Evolutionary conservation across 768 basidiomycete genomes (phyloP).

Genomic region (Clitopilus hobsonii): DNA sequence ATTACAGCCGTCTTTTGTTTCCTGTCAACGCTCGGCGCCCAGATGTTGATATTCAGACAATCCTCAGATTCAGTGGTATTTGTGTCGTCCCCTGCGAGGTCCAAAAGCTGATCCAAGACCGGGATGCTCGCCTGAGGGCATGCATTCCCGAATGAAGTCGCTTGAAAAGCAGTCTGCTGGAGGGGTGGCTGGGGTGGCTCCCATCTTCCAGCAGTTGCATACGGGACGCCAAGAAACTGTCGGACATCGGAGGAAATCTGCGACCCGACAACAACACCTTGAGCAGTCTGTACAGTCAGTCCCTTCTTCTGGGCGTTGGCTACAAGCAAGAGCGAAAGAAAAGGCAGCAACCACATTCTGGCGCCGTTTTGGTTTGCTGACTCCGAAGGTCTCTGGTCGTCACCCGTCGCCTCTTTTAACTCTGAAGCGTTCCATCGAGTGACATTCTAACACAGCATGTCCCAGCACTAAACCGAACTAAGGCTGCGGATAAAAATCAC

Average conservation of each 20-base stretch:
- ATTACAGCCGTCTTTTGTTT: slow-evolving; percentile 28
- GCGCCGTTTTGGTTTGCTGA: too few relatives aligned
- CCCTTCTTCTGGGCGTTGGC: slow-evolving; percentile 6
- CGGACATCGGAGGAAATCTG: slow-evolving; percentile 17
- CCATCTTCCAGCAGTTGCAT: slow-evolving; percentile 24
- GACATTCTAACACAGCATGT: too few relatives aligned
- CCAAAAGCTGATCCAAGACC: slow-evolving; percentile 13
- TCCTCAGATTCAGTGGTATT: slow-evolving; percentile 22
- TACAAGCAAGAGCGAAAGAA: not conserved
- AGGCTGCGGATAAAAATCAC: too few relatives aligned
- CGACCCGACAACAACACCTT: slow-evolving; percentile 22
- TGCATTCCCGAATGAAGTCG: slow-evolving; percentile 19
- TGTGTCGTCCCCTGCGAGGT: slow-evolving; percentile 14
- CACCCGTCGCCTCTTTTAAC: too few relatives aligned
- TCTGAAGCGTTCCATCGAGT: too few relatives aligned
- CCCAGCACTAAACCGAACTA: too few relatives aligned
- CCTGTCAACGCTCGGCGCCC: slow-evolving; percentile 22
- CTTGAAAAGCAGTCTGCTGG: slow-evolving; percentile 10
- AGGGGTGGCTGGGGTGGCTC: slow-evolving; percentile 17
- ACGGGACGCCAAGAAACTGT: slow-evolving; percentile 28
- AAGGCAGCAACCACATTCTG: not conserved
- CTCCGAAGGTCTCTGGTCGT: too few relatives aligned
- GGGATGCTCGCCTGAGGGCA: slow-evolving; percentile 19
- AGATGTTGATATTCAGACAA: slow-evolving; percentile 30
- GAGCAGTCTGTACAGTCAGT: slow-evolving; percentile 17